Evolutionary conservation across 1,139 yeast genomes (phyloP).

Genomic region (Hansenula lynferdii): DNA sequence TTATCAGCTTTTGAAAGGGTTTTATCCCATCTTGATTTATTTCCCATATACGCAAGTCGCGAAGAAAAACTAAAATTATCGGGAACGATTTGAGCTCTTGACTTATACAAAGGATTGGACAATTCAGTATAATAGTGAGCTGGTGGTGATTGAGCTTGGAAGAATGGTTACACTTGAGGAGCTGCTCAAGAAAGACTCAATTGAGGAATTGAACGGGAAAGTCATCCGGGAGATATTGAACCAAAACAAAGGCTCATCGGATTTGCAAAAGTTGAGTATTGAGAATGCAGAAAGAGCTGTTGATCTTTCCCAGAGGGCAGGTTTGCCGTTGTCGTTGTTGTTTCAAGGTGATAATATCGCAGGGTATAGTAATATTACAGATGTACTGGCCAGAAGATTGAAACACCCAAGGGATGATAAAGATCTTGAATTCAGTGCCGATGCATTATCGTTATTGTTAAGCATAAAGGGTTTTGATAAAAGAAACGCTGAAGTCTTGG

Average conservation of each 20-base stretch:
- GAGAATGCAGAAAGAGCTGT: background rate
- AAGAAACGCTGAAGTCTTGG: background rate
- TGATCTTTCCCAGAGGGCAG: background rate
- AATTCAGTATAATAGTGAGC: too few species aligned
- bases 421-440: background rate
- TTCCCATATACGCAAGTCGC: background rate
- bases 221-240: background rate
- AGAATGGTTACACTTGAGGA: background rate
- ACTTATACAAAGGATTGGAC: too few species aligned
- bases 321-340: background rate
- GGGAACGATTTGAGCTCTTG: too few species aligned
- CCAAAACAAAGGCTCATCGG: background rate
- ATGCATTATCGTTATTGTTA: background rate
- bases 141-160: too few species aligned
- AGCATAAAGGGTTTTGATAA: background rate
- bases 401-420: background rate
- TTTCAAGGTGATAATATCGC: background rate
- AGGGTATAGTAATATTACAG: background rate
- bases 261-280: background rate
- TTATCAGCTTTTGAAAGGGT: too few species aligned
- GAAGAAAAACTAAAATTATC: too few species aligned
- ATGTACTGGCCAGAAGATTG: too few species aligned
- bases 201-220: background rate
- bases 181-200: background rate
- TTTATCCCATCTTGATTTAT: too few species aligned